Evolutionary conservation across 805 yeast genomes (phyloP).

Genomic region (Yamadazyma insecticola): DNA sequence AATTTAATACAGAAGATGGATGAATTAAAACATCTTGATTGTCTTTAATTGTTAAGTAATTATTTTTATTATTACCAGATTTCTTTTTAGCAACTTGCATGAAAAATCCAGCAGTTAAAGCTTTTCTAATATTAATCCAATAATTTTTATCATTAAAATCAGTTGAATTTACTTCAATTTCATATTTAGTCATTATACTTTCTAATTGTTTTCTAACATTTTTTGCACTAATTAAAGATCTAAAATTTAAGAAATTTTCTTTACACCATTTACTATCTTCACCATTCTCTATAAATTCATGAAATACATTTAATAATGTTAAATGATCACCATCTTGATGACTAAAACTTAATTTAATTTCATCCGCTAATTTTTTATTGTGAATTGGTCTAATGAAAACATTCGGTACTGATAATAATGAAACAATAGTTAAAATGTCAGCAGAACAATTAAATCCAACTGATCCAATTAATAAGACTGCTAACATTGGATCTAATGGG

Average conservation of each 20-base stretch:
- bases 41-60: conserved; percentile 85
- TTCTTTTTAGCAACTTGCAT: conserved; percentile 97
- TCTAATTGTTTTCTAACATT: conserved; percentile 80
- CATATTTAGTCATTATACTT: conserved; percentile 77
- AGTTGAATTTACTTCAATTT: conserved; percentile 66
- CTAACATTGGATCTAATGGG: conserved; percentile 94
- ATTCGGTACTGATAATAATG: conserved; percentile 87
- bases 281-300: conserved; percentile 58
- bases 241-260: conserved; percentile 76
- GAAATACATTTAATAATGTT: conserved; percentile 82
- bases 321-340: conserved; percentile 95
- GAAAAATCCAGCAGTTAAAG: conserved; percentile 88
- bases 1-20: conserved; percentile 88
- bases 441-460: conserved; percentile 83
- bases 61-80: conserved; percentile 53
- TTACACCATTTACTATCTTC: conserved; percentile 92
- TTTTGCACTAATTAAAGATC: conserved; percentile 83
- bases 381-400: conserved; percentile 92
- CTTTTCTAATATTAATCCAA: conserved; percentile 77
- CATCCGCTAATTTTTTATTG: conserved; percentile 87
- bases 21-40: conserved; percentile 93
- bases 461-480: conserved; percentile 86
- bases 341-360: conserved; percentile 79
- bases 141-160: conserved; percentile 56
- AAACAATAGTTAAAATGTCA: conserved; percentile 83